Percentiles rank a stretch among this genome's conserved stretches.
Evolutionary conservation across 768 basidiomycete genomes (phyloP).

Genomic region (Phlegmacium glaucopus): DNA sequence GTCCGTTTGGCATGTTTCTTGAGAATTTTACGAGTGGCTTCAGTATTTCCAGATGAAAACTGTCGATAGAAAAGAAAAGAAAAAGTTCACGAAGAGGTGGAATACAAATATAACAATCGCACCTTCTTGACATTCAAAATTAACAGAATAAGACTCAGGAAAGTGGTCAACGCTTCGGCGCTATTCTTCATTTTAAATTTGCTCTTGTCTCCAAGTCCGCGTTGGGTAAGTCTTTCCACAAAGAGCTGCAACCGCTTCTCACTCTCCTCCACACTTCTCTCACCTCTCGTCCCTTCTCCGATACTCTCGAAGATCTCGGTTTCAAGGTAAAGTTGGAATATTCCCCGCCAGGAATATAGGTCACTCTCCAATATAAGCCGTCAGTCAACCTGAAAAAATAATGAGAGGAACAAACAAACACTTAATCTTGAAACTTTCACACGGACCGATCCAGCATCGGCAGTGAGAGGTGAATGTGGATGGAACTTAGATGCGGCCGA

Average conservation of each 20-base stretch:
- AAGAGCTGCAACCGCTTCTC: slow-evolving; percentile 66
- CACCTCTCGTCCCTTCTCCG: slow-evolving; percentile 61
- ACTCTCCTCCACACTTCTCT: slow-evolving; percentile 64
- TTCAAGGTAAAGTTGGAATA: slow-evolving; percentile 86
- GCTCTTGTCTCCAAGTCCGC: slow-evolving; percentile 50
- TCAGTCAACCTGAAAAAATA: background rate
- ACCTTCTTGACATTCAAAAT: slow-evolving; percentile 83
- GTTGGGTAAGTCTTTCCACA: slow-evolving; percentile 50
- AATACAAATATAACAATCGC: slow-evolving; percentile 2
- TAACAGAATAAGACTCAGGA: slow-evolving; percentile 72
- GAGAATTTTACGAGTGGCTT: slow-evolving; percentile 89
- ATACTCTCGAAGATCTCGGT: slow-evolving; percentile 80
- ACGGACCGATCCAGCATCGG: slow-evolving; percentile 33
- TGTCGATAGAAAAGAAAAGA: slow-evolving; percentile 17
- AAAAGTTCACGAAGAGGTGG: too few relatives aligned
- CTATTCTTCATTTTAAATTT: slow-evolving; percentile 59
- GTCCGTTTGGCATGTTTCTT: slow-evolving; percentile 95
- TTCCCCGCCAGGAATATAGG: slow-evolving; percentile 84
- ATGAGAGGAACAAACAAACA: slow-evolving; percentile 12
- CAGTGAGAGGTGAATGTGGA: slow-evolving; percentile 41
- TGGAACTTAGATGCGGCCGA: slow-evolving; percentile 36
- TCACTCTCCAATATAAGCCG: slow-evolving; percentile 46
- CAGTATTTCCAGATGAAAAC: slow-evolving; percentile 83
- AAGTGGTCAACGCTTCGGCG: slow-evolving; percentile 58
- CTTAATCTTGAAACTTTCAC: slow-evolving; percentile 21